A percentile compares a stretch with the other conserved stretches of the same genome.
Conservation (phyloP, 2,329 filamentous ascomycete genomes). For the Fusarium continuum region DNA sequence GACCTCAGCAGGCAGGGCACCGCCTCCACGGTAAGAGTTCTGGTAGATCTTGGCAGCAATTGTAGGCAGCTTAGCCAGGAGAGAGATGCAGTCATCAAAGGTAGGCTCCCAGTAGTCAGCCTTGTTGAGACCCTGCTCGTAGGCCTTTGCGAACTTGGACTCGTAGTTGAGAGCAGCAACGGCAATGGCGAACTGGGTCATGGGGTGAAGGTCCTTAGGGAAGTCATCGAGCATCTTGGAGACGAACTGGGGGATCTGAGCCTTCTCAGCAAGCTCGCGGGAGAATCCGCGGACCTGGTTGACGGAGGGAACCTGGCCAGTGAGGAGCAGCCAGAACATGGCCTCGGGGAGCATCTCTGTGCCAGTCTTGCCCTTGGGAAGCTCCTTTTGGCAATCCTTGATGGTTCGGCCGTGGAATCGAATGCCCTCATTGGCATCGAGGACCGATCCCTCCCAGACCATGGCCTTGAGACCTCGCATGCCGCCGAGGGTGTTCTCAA, state of each 20-base stretch:
- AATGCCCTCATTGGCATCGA: slow-evolving; percentile 96
- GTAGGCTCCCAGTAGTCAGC: slow-evolving; percentile 99
- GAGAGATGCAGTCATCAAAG: slow-evolving; percentile 92
- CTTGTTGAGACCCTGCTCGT: slow-evolving; percentile 91
- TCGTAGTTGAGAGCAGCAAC: slow-evolving; percentile 97
- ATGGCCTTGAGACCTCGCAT: slow-evolving; percentile 98
- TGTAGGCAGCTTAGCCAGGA: slow-evolving; percentile 94
- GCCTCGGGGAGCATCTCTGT: slow-evolving; percentile 98
- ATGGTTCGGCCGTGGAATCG: slow-evolving; percentile 98
- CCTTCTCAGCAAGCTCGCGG: slow-evolving; percentile 86
- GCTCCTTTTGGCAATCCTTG: slow-evolving; percentile 93
- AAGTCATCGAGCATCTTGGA: slow-evolving; percentile 89
- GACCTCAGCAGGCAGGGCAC: slow-evolving; percentile 77
- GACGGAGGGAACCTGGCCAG: slow-evolving; percentile 87
- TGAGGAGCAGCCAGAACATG: slow-evolving; percentile 99
- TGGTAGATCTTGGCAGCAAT: slow-evolving; percentile 99
- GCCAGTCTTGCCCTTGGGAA: slow-evolving; percentile 90
- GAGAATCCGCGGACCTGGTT: slow-evolving; percentile 84
- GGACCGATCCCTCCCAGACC: slow-evolving; percentile 98
- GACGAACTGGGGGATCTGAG: slow-evolving; percentile 82
- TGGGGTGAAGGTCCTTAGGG: slow-evolving; percentile 90
- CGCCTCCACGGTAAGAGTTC: slow-evolving; percentile 80
- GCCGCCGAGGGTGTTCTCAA: slow-evolving; percentile 92
- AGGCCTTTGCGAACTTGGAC: slow-evolving; percentile 91
- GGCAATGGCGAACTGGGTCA: slow-evolving; percentile 97